A percentile compares a stretch with the other conserved stretches of the same genome.
Conservation (phyloP, 1,139 yeast genomes). For the Geotrichum bryndzae region DNA sequence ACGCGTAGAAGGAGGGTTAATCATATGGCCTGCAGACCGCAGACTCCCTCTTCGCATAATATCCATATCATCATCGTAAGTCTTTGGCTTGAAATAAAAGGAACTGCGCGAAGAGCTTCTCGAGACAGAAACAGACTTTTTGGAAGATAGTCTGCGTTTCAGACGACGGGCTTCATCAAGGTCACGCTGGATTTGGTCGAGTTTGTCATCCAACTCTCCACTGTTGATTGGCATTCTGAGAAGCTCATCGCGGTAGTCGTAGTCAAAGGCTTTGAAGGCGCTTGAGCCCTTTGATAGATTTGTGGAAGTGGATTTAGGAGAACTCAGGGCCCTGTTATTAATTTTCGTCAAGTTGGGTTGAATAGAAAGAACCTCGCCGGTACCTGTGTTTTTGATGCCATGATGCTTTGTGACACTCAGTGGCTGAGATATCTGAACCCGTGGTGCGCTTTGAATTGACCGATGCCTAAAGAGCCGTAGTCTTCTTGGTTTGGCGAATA, state of each 20-base stretch:
- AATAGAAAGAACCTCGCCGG: conserved; percentile 7
- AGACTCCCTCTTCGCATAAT: background rate
- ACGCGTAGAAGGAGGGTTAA: conserved; percentile 5
- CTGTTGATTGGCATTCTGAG: background rate
- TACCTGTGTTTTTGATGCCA: conserved; percentile 6
- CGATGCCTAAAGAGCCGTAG: conserved; percentile 7
- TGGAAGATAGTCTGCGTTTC: conserved; percentile 9
- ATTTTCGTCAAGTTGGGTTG: background rate
- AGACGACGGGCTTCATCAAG: conserved; percentile 8
- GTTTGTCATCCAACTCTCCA: conserved; percentile 5
- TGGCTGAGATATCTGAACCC: conserved; percentile 12
- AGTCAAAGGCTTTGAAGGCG: background rate
- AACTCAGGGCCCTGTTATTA: background rate
- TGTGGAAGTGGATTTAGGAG: background rate
- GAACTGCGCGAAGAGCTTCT: conserved; percentile 4
- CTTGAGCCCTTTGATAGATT: background rate
- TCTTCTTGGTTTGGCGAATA: background rate
- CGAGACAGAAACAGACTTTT: conserved; percentile 2
- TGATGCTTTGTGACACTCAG: conserved; percentile 8
- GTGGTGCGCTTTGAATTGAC: background rate
- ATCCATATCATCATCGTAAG: background rate
- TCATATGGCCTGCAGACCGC: conserved; percentile 5
- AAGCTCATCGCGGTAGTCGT: background rate
- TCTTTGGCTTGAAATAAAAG: background rate
- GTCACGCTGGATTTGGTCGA: conserved; percentile 14